Evolutionary conservation across 23 red algal species (phyloP).

Genomic region (Agarophyton chilense): DNA sequence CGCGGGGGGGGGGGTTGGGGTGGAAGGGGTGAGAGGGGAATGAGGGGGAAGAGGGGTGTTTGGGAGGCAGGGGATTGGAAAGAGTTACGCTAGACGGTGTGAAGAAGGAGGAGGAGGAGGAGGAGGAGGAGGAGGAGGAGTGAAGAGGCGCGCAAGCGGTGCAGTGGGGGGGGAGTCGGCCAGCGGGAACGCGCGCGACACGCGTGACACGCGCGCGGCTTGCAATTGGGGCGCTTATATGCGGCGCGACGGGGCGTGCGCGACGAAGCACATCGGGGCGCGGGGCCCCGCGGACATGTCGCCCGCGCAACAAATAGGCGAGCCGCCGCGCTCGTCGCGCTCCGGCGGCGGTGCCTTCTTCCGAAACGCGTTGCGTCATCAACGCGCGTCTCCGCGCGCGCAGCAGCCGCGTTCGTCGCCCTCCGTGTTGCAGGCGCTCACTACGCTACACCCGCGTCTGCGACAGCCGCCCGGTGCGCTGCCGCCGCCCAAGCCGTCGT

Average conservation of each 20-base stretch:
- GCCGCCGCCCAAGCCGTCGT: not conserved
- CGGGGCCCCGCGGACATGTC: not conserved
- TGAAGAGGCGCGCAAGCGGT: too few relatives aligned
- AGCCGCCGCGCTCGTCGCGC: not conserved
- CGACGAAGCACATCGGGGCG: too few relatives aligned
- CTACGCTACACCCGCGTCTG: not conserved
- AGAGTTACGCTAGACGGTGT: too few relatives aligned
- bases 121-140: not conserved
- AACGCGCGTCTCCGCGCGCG: not conserved
- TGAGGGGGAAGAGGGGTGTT: not conserved
- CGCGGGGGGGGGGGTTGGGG: not conserved
- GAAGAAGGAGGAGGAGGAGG: not conserved
- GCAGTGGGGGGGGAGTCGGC: too few relatives aligned
- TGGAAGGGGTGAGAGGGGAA: not conserved
- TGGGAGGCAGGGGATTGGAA: too few relatives aligned
- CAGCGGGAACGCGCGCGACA: too few relatives aligned
- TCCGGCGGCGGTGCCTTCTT: not conserved
- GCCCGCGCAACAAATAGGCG: not conserved
- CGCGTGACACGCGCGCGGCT: not conserved
- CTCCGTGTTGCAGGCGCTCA: not conserved
- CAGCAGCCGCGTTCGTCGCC: constrained; percentile 6
- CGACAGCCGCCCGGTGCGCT: not conserved
- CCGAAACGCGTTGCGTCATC: not conserved
- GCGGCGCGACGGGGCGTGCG: too few relatives aligned
- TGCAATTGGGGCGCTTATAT: too few relatives aligned